Evolutionary conservation across 768 basidiomycete genomes (phyloP), one percentile per base, ranked within the genome.

Genomic region (Roridomyces roridus): DNA sequence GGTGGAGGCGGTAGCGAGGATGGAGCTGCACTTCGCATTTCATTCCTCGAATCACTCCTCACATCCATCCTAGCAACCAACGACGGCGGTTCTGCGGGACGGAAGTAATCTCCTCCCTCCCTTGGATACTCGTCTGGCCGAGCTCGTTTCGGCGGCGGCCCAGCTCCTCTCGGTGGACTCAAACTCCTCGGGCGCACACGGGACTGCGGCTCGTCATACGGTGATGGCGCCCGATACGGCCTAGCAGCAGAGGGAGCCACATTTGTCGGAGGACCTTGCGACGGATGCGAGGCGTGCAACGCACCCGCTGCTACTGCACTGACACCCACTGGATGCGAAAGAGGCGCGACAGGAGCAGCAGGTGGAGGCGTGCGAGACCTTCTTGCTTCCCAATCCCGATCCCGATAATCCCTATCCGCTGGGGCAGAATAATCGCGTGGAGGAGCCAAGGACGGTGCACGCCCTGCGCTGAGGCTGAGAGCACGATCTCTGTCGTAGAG

Each of bases 111-210:
- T 8, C 35, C 31, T 23, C 46, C 23, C 23, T 24, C 53, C 2
- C 46, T 51, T n/a, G n/a, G n/a, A 41, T 61, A 61, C 39, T 57
- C 60, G 1, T 61, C 60, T 25, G 40, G 50, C 1, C 60, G 25
- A 6, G 55, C 55, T 4, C 60, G 29, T 29, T 61, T 61, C 35
- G 55, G 25, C 29, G 60, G 60, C 37, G 60, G 60, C 6, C 21
- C 47, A 23, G 20, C 46, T 2, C 51, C 55, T 11, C 60, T 43
- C 37, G 51, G 56, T 28, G 58, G 58, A 35, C 60, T 62, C 25
- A 57, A 25, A 46, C 60, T 62, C 26, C 60, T 24, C 15, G 56
- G 60, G 2, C 60, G 55, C 28, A 62, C 53, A 12, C 60, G 60
- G 42, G 47, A 43, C 21, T 50, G 47, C 6, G 37, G 54, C n/a